These are phyloP conservation scores for Cryptosporidium tyzzeri DNA, from an alignment of 169 alveolate genomes.

Conservation along the genomic window DNA sequence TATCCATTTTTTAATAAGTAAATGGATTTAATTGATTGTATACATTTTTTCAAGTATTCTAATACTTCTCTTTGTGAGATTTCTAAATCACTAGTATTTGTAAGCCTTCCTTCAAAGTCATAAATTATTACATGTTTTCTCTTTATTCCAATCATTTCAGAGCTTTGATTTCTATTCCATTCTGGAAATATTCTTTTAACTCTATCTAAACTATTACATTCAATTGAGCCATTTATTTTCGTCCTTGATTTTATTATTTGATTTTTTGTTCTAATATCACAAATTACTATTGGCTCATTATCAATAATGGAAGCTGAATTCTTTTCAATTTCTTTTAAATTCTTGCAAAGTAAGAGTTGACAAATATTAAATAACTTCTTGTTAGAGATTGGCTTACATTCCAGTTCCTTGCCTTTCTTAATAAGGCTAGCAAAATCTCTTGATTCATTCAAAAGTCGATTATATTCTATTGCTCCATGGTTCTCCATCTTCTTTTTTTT, in stretches of 20 bases:
- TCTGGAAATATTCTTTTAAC: slow-evolving; percentile 9
- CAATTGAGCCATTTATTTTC: slow-evolving; percentile 28
- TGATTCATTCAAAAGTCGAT: slow-evolving; percentile 10
- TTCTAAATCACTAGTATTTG: neutral
- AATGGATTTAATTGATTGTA: slow-evolving; percentile 33
- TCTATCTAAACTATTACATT: slow-evolving; percentile 36
- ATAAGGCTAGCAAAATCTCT: neutral
- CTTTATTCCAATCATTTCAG: neutral
- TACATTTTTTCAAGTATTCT: slow-evolving; percentile 16
- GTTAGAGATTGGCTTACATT: slow-evolving; percentile 23
- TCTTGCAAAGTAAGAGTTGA: slow-evolving; percentile 28
- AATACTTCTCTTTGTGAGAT: slow-evolving; percentile 29
- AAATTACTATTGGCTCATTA: slow-evolving; percentile 6
- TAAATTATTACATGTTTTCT: slow-evolving; percentile 42
- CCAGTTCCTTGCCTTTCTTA: slow-evolving; percentile 15
- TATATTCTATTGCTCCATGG: slow-evolving; percentile 28
- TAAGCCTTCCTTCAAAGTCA: slow-evolving; percentile 37
- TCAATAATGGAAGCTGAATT: neutral
- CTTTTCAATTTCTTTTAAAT: neutral
- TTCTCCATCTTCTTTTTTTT: neutral
- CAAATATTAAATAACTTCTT: slow-evolving; percentile 28
- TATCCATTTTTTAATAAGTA: slow-evolving; percentile 40
- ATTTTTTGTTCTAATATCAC: slow-evolving; percentile 39
- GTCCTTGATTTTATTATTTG: slow-evolving; percentile 6
- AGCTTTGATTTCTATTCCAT: neutral